Evolutionary conservation across 164 flowering plant species (phyloP).

Genomic region (Nelumbo lutea): DNA sequence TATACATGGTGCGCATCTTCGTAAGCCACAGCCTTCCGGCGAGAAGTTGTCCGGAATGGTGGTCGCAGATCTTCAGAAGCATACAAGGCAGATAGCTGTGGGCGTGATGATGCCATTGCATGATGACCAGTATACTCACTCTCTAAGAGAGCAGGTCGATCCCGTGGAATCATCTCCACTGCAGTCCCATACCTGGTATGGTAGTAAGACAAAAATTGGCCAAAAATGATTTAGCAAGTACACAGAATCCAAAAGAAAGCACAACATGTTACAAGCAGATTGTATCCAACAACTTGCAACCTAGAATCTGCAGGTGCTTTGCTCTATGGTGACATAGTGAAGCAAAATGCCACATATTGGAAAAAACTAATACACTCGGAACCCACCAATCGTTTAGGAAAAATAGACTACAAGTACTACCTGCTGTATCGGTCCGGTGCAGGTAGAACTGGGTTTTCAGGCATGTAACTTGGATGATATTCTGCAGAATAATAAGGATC

Average conservation of each 20-base stretch:
- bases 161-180: conserved; percentile 5
- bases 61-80: conserved; percentile 3
- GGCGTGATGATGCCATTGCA: conserved; percentile 6
- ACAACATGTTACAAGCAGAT: too few species aligned
- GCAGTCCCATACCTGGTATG: conserved; percentile 12
- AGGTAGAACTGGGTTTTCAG: conserved; percentile 10
- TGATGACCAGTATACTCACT: conserved; percentile 6
- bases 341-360: conserved; percentile 13
- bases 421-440: conserved; percentile 27
- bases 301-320: too few species aligned
- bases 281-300: too few species aligned
- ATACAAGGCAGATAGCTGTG: background rate
- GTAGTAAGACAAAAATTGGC: conserved; percentile 10
- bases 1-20: conserved; percentile 8
- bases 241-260: too few species aligned
- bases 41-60: background rate
- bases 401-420: conserved; percentile 11
- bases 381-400: too few species aligned
- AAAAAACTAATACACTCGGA: conserved; percentile 14
- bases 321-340: too few species aligned
- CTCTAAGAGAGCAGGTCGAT: conserved; percentile 2
- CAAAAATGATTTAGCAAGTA: too few species aligned
- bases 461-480: conserved; percentile 12
- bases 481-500: conserved; percentile 17
- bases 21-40: background rate